Conservation (phyloP, 2,329 filamentous ascomycete species). For the Aspergillus fructus region DNA sequence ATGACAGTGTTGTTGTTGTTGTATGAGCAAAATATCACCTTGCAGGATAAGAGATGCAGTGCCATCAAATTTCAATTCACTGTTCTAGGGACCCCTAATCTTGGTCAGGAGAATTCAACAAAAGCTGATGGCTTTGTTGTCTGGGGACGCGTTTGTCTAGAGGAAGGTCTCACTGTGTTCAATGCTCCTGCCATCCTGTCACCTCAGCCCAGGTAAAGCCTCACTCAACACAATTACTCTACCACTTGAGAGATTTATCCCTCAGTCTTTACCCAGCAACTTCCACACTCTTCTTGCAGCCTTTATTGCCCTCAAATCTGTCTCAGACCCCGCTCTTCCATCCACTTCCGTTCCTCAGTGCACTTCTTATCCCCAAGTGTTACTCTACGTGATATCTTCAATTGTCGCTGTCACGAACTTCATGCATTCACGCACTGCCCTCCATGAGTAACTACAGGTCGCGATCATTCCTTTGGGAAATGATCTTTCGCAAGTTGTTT, state of each 20-base stretch:
- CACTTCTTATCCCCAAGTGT: too few species aligned
- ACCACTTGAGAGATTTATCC: not conserved
- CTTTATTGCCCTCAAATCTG: not conserved
- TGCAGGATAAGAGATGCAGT: not conserved
- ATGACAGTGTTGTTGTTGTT: not conserved
- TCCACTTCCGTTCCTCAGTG: too few species aligned
- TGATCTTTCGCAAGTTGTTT: constrained; percentile 18
- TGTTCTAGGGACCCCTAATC: too few species aligned
- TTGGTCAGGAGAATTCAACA: not conserved
- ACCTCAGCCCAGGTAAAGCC: not conserved
- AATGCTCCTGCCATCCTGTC: not conserved
- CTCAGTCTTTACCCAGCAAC: not conserved
- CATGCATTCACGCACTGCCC: not conserved
- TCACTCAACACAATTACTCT: not conserved
- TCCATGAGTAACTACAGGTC: constrained; percentile 16
- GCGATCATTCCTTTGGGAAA: constrained; percentile 18
- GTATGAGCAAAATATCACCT: not conserved
- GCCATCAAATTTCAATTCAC: not conserved
- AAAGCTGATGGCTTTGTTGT: not conserved
- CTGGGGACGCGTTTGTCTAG: not conserved
- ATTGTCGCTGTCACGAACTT: not conserved
- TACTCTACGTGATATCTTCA: too few species aligned
- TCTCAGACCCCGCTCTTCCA: too few species aligned
- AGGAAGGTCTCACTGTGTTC: not conserved
- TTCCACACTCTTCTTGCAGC: not conserved